phyloP scores from a whole-genome alignment of 768 basidiomycete species.

The Boletus edulis region DNA sequence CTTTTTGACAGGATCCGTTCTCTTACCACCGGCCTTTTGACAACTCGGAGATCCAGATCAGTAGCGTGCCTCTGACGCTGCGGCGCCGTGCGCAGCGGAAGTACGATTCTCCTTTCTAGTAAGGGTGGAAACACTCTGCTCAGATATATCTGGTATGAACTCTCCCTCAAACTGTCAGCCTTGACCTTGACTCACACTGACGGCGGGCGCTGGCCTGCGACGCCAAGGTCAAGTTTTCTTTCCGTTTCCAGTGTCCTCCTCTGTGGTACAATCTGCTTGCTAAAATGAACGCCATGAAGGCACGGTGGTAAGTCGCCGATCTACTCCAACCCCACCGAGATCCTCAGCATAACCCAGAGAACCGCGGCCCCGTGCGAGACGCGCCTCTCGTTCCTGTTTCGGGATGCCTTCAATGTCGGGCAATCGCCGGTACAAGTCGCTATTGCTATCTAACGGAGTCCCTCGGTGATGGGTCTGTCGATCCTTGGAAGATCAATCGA shows the following conservation, averaged over 20 bases:
- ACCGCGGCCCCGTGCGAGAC: slow-evolving; percentile 8
- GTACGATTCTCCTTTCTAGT: background rate
- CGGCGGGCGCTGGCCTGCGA: background rate
- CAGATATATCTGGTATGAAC: background rate
- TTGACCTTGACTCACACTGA: background rate
- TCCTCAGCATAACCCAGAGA: background rate
- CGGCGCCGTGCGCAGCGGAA: slow-evolving; percentile 12
- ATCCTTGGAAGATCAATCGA: slow-evolving; percentile 5
- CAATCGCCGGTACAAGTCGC: slow-evolving; percentile 1
- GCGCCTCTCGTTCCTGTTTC: slow-evolving; percentile 2
- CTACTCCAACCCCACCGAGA: background rate
- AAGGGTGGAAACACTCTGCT: background rate
- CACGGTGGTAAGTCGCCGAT: slow-evolving; percentile 4
- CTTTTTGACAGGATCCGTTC: slow-evolving; percentile 1
- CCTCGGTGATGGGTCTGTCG: slow-evolving; percentile 4
- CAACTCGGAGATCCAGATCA: slow-evolving; percentile 7
- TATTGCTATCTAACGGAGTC: background rate
- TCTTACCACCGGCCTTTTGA: background rate
- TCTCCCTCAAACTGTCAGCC: background rate
- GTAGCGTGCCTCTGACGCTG: slow-evolving; percentile 10
- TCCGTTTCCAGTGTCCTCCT: background rate
- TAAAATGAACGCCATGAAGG: background rate
- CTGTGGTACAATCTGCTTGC: background rate
- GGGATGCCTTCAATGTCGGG: background rate
- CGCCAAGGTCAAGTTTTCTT: background rate